Conservation (phyloP, 441 rosid genomes). For the Erodium trifolium region DNA sequence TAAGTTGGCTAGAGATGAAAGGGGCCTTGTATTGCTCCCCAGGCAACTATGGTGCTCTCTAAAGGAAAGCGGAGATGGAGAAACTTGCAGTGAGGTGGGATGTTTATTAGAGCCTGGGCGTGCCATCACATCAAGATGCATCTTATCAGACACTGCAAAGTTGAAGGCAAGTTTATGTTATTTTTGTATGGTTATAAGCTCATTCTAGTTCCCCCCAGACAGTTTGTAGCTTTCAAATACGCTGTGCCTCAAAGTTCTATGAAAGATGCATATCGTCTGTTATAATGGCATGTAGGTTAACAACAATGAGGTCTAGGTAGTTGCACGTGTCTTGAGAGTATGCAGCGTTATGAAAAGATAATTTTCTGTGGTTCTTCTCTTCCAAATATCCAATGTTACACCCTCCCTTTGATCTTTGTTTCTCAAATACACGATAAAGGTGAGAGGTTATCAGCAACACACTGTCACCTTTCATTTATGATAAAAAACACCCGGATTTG, state of each 20-base stretch:
- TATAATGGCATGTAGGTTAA: background rate
- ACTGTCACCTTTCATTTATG: too few species aligned
- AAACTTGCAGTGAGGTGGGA: conserved; percentile 47
- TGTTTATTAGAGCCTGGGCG: conserved; percentile 47
- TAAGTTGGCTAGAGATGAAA: conserved; percentile 45
- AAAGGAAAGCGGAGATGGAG: conserved; percentile 34
- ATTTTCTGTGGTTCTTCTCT: background rate
- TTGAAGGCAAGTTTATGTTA: conserved; percentile 35
- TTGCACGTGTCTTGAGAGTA: background rate
- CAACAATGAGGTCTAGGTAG: background rate
- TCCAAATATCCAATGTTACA: background rate
- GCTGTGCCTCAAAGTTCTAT: background rate
- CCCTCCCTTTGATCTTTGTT: too few species aligned
- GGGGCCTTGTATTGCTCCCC: conserved; percentile 56
- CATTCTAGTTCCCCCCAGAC: background rate
- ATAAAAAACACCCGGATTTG: too few species aligned
- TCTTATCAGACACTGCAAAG: conserved; percentile 41
- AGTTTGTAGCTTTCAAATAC: background rate
- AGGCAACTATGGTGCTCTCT: conserved; percentile 63
- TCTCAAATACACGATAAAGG: too few species aligned
- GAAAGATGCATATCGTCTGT: background rate
- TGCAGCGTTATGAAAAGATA: background rate
- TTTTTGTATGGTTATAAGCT: background rate
- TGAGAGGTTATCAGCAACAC: too few species aligned
- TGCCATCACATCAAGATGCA: conserved; percentile 48